phyloP scores from a whole-genome alignment of 108 stramenopile genomes.

The Craspedostauros australis region DNA sequence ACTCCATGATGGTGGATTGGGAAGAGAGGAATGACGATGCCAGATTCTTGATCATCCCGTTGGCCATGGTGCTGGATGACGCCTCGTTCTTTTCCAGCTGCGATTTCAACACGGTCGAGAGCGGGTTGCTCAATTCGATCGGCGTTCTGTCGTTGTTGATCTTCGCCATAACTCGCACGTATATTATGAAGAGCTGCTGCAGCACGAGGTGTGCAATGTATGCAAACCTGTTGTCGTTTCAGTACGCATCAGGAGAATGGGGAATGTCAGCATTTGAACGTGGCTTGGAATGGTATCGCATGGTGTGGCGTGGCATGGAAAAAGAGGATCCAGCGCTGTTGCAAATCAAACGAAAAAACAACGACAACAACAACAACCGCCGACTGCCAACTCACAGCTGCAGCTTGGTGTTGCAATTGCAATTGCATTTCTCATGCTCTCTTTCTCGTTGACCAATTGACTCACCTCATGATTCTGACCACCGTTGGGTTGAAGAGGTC shows the following conservation, averaged over 20 bases:
- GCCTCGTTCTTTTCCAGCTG: slow-evolving; percentile 20
- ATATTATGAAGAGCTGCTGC: slow-evolving; percentile 62
- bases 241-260: not conserved
- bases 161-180: slow-evolving; percentile 56
- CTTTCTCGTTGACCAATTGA: not conserved
- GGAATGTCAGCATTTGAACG: not conserved
- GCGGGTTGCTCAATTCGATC: slow-evolving; percentile 45
- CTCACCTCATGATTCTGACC: slow-evolving; percentile 44
- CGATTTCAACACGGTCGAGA: slow-evolving; percentile 21
- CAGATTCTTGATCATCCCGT: slow-evolving; percentile 54
- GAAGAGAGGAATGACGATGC: slow-evolving; percentile 63
- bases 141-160: slow-evolving; percentile 53
- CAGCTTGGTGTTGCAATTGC: not conserved
- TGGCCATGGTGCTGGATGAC: too few relatives aligned
- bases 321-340: not conserved
- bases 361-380: not conserved
- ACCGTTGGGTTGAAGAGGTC: slow-evolving; percentile 43
- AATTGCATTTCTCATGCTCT: not conserved
- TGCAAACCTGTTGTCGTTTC: slow-evolving; percentile 22
- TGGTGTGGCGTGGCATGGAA: not conserved
- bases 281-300: not conserved
- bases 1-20: slow-evolving; percentile 61
- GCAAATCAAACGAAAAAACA: not conserved
- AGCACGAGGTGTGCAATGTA: slow-evolving; percentile 48
- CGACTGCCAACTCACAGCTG: not conserved